A percentile compares a stretch with the other conserved stretches of the same genome.
Conservation (phyloP, 2,329 filamentous ascomycete genomes). For the Alternaria ventricosa region DNA sequence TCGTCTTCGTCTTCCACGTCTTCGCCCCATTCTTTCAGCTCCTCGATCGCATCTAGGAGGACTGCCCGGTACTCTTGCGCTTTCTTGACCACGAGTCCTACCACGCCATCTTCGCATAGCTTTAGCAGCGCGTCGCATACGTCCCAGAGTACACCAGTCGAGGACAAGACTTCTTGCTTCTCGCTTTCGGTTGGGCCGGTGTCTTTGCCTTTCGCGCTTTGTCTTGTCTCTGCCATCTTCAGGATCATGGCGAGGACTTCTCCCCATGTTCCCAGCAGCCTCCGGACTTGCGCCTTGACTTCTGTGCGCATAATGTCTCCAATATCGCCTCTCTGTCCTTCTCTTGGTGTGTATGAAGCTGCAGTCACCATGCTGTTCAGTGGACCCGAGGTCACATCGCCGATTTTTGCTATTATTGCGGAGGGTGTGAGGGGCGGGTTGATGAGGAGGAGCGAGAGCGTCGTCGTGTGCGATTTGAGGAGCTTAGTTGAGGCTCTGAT, state of each 20-base stretch:
- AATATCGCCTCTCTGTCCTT: slow-evolving; percentile 26
- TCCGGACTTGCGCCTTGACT: slow-evolving; percentile 64
- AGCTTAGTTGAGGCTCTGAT: slow-evolving; percentile 75
- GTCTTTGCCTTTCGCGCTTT: slow-evolving; percentile 32
- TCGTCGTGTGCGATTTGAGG: slow-evolving; percentile 83
- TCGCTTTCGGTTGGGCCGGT: slow-evolving; percentile 30
- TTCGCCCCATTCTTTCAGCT: slow-evolving; percentile 87
- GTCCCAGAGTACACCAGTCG: slow-evolving; percentile 83
- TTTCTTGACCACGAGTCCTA: slow-evolving; percentile 72
- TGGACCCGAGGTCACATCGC: slow-evolving; percentile 74
- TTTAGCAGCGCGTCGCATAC: slow-evolving; percentile 75
- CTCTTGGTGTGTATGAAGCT: slow-evolving; percentile 25
- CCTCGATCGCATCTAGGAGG: slow-evolving; percentile 81
- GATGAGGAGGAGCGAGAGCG: slow-evolving; percentile 83
- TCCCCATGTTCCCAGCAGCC: slow-evolving; percentile 68
- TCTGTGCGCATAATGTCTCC: slow-evolving; percentile 65
- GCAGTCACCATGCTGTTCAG: slow-evolving; percentile 75
- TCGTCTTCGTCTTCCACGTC: slow-evolving; percentile 71
- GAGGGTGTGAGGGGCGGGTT: slow-evolving; percentile 85
- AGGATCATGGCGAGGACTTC: slow-evolving; percentile 67
- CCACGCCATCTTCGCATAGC: slow-evolving; percentile 71
- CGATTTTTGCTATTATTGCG: slow-evolving; percentile 73
- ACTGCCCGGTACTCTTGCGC: slow-evolving; percentile 76
- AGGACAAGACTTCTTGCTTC: slow-evolving; percentile 59
- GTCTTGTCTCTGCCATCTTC: slow-evolving; percentile 61